phyloP scores from a whole-genome alignment of 768 basidiomycete species.

The Mrakia blollopis region DNA sequence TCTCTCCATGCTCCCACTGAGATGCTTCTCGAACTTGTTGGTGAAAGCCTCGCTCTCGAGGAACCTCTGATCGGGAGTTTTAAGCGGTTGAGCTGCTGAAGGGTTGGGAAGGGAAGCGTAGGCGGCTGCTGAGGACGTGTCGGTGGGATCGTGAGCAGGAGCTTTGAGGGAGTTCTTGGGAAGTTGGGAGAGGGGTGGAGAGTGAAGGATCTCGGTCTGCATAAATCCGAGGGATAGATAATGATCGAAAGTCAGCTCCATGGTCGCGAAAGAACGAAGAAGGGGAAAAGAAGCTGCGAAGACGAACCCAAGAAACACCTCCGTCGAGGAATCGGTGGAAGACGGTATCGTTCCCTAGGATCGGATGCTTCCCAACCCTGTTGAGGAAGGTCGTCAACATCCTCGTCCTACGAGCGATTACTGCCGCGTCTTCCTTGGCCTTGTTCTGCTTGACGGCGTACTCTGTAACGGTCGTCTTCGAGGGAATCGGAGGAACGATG shows the following conservation, averaged over 20 bases:
- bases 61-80: conserved; percentile 90
- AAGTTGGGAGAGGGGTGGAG: conserved; percentile 79
- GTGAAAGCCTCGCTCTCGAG: conserved; percentile 94
- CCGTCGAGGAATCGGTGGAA: conserved; percentile 94
- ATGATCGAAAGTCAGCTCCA: not conserved
- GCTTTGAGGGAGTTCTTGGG: conserved; percentile 96
- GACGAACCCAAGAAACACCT: conserved; percentile 76
- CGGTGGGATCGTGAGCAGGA: conserved; percentile 89
- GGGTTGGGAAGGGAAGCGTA: conserved; percentile 86
- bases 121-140: conserved; percentile 62
- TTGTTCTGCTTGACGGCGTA: conserved; percentile 96
- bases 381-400: conserved; percentile 95
- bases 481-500: conserved; percentile 96
- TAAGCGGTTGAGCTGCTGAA: conserved; percentile 78
- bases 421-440: conserved; percentile 88
- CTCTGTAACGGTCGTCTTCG: conserved; percentile 89
- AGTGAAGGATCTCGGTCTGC: conserved; percentile 85
- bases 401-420: conserved; percentile 86
- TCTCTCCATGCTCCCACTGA: conserved; percentile 90
- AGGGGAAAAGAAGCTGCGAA: not conserved
- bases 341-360: conserved; percentile 89
- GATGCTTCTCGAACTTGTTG: conserved; percentile 86
- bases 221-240: not conserved
- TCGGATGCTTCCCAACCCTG: conserved; percentile 82
- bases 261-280: not conserved